phyloP scores from a whole-genome alignment of 768 basidiomycete genomes.

The Psilocybe cyanescens region DNA sequence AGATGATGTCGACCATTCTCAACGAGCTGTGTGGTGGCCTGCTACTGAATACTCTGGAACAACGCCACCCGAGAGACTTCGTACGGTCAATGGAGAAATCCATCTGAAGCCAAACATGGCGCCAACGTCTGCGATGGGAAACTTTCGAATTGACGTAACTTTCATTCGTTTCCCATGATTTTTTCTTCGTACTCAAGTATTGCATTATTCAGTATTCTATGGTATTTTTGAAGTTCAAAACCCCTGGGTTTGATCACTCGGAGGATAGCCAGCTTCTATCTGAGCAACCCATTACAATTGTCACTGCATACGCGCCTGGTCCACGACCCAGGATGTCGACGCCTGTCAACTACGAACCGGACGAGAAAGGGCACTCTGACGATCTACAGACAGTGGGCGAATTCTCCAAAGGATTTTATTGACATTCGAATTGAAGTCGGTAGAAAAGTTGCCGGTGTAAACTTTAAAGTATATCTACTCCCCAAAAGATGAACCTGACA shows the following conservation, averaged over 20 bases:
- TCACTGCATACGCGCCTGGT: conserved; percentile 23
- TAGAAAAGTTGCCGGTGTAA: no score
- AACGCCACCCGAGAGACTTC: conserved; percentile 27
- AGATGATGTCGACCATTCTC: conserved; percentile 18
- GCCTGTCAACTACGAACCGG: conserved; percentile 28
- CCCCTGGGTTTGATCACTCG: conserved; percentile 29
- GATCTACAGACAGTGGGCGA: conserved; percentile 4
- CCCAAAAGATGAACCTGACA: no score
- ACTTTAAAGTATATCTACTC: no score
- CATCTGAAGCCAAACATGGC: conserved; percentile 36
- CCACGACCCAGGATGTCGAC: conserved; percentile 19
- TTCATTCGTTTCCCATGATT: not conserved
- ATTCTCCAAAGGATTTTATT: conserved; percentile 16
- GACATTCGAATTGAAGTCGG: not conserved
- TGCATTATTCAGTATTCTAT: conserved; percentile 33
- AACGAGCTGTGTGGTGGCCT: conserved; percentile 21
- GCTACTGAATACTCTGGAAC: not conserved
- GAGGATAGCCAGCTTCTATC: conserved; percentile 27
- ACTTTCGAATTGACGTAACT: conserved; percentile 40
- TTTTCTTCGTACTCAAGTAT: not conserved
- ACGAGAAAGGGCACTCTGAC: conserved; percentile 5
- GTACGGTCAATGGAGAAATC: conserved; percentile 37
- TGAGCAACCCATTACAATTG: conserved; percentile 35
- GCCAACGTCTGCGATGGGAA: conserved; percentile 38
- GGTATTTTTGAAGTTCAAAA: conserved; percentile 39